Evolutionary conservation across 2,329 filamentous ascomycete species (phyloP), one percentile per base, ranked within the genome.

Genomic region (Diaporthe batatas): DNA sequence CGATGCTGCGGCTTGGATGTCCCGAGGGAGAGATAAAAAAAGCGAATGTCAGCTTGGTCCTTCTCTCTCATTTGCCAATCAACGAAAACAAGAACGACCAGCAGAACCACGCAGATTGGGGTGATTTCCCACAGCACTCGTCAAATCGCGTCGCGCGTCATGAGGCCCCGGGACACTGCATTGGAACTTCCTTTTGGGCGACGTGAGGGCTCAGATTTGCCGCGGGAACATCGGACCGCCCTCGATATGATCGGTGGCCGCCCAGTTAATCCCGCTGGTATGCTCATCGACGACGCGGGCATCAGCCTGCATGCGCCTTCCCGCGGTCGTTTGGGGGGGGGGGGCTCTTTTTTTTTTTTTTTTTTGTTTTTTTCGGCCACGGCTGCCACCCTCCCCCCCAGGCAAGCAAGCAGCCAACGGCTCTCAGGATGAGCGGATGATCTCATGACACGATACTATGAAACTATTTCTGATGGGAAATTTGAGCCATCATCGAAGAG

Each of bases 81-180:
- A 71, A 49, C 62, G 68, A 68, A 42, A 34, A 44, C 25, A 57
- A 42, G 32, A 49, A 29, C 47, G 32, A 23, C 29, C 25, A 18
- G 34, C 72, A 68, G 68, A 65, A 68, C 39, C 62, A 23, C 62
- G 69, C 59, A 71, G 53, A 25, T 53, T 54, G 47, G 29, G 62
- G 25, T 70, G 25, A 73, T 67, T 64, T 32, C 67, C 16, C 57
- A 34, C 44, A 7, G 1, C 29, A 6, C 12, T 16, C 62, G 53
- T 67, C 62, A 39, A 51, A 67, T 67, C 62, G 53, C n/a, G 39
- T 53, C 47, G 36, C 29, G 58, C 57, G 32, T 49, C 29, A 49
- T 23, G 59, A 51, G 29, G 32, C 8, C 29, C 62, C 62, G 62
- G 62, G 62, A 51, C 62, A 32, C 44, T 65, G 36, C 62, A 65